Evolutionary conservation across 2,329 filamentous ascomycete species (phyloP), one percentile per base, ranked within the genome.

Genomic region (Chrysosporium keratinophilum): DNA sequence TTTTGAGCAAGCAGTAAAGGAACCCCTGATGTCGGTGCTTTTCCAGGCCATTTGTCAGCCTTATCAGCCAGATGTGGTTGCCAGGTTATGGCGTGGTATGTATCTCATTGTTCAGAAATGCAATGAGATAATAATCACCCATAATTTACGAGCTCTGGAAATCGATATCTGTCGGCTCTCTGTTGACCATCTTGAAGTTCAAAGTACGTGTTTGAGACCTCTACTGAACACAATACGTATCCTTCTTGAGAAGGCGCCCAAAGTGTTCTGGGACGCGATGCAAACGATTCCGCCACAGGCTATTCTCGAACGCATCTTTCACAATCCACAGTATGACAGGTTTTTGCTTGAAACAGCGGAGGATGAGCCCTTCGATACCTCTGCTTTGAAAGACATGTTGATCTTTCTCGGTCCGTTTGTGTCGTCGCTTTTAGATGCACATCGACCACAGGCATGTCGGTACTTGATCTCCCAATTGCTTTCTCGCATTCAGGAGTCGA

Each of bases 241-340:
- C 11, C 77, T 96, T 14, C 74, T 96, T 50, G 79, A 83, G 59
- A 89, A 87, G 61, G 85, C 87, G 0, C 79, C 88, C 0, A 79
- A 79, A 52, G 85, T 87, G 43, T 93, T 96, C 62, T 96, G 91
- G 91, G 85, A 88, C 62, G 84, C 88, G 1, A 84, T 95, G 71
- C 84, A 86, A 49, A 81, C 88, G 31, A 87, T 91, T 49, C 85
- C 87, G 0, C 85, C 88, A 2, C 83, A 83, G 41, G 82, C 84
- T 34, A 81, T 97, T 46, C 81, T 88, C n/a, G 89, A 96, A 65
- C 80, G 89, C 58, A 80, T 95, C 42, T 87, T 93, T 62, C 80
- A 79, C 55, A 89, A 85, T 57, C 82, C 83, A 7, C 80, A 83
- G 58, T 83, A 83, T 12, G 72, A 82, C 42, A 74, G 78, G 19